Percentiles rank a stretch among this genome's conserved stretches.
phyloP scores from a whole-genome alignment of 805 yeast genomes.

The Wickerhamomyces hampshirensis region DNA sequence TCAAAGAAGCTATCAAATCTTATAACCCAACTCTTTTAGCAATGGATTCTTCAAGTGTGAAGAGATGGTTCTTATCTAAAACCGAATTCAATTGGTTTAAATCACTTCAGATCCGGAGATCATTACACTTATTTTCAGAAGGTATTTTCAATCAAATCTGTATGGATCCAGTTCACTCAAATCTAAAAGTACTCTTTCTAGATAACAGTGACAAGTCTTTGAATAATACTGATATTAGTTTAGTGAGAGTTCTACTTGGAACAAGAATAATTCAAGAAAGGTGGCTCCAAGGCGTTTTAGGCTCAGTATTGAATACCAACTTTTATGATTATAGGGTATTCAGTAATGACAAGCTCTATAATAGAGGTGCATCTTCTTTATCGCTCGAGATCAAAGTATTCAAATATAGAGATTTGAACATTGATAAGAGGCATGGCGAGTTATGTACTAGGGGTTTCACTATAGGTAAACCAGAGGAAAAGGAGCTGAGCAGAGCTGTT shows the following conservation, averaged over 20 bases:
- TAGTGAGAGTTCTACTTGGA: conserved; percentile 40
- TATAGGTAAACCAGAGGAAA: conserved; percentile 45
- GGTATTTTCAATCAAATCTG: conserved; percentile 16
- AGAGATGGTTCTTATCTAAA: conserved; percentile 7
- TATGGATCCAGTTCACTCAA: conserved; percentile 30
- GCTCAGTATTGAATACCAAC: conserved; percentile 57
- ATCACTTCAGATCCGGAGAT: conserved; percentile 16
- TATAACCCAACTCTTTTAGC: conserved; percentile 14
- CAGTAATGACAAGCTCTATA: conserved; percentile 29
- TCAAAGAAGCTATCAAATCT: conserved; percentile 3
- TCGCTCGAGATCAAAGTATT: conserved; percentile 55
- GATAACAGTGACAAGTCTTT: conserved; percentile 9
- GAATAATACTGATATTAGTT: conserved; percentile 30
- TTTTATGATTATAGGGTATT: conserved; percentile 56
- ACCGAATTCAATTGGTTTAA: conserved; percentile 1
- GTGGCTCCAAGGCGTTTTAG: conserved; percentile 41
- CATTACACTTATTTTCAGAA: conserved; percentile 19
- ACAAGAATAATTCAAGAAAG: conserved; percentile 50
- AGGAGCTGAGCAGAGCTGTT: conserved; percentile 27
- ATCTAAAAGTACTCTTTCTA: conserved; percentile 22
- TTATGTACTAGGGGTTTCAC: conserved; percentile 60
- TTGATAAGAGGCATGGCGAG: conserved; percentile 42
- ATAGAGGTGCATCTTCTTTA: conserved; percentile 56
- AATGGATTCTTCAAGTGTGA: conserved; percentile 2
- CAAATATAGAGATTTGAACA: conserved; percentile 25